These are phyloP conservation scores for Scutellaria galericulata DNA, from an alignment of 257 asterid genomes.

Conservation along the genomic window DNA sequence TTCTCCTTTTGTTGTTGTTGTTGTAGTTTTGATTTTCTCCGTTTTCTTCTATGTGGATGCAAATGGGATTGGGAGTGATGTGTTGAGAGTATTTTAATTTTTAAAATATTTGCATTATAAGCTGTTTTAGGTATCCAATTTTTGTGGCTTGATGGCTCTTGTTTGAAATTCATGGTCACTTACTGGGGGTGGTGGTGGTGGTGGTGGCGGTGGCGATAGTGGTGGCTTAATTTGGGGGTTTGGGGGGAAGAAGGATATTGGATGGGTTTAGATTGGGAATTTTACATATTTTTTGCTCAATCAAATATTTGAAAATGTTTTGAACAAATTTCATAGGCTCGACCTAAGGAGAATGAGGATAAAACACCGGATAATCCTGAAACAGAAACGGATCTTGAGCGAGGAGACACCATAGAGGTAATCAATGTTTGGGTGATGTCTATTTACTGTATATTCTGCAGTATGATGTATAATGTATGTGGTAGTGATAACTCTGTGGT, in stretches of 20 bases:
- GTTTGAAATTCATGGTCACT: not conserved
- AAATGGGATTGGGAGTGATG: not conserved
- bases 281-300: not conserved
- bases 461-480: not conserved
- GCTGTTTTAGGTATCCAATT: not conserved
- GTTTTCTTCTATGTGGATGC: not conserved
- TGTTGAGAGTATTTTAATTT: not conserved
- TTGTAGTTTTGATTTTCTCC: not conserved
- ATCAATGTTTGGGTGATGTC: not conserved
- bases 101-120: not conserved
- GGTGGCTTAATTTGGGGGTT: too few relatives aligned
- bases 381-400: conserved; percentile 49
- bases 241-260: too few relatives aligned
- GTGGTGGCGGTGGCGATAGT: not conserved
- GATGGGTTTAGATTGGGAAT: not conserved
- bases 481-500: conserved; percentile 9
- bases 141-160: not conserved
- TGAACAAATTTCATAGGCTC: conserved; percentile 32
- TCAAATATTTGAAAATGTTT: not conserved
- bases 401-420: conserved; percentile 47
- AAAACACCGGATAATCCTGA: conserved; percentile 28
- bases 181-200: not conserved
- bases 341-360: conserved; percentile 39
- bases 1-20: not conserved
- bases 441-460: not conserved